These are phyloP conservation scores for Cystoderma amianthinum DNA, from an alignment of 768 basidiomycete species.

Conservation along the genomic window DNA sequence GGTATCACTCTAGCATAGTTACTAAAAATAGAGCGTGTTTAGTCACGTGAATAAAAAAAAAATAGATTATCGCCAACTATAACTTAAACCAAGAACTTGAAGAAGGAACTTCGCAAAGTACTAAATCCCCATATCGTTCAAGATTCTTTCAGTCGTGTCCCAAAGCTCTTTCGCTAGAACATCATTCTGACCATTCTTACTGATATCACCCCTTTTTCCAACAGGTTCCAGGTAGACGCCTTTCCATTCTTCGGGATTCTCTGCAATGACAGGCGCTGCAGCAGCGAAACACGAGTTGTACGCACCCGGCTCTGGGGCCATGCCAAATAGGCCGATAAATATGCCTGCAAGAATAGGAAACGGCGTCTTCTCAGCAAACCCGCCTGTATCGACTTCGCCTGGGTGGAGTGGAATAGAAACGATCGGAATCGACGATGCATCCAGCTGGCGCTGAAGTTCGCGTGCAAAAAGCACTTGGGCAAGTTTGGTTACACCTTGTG, in stretches of 20 bases:
- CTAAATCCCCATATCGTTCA: conserved; percentile 15
- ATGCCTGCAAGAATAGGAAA: conserved; percentile 12
- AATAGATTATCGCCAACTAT: no score
- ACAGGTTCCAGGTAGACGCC: conserved; percentile 29
- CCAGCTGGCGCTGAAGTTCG: conserved; percentile 38
- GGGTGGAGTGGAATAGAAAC: conserved; percentile 25
- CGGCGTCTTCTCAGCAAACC: conserved; percentile 14
- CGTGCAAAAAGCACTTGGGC: conserved; percentile 34
- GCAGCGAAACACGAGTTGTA: conserved; percentile 33
- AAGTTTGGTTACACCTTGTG: conserved; percentile 44
- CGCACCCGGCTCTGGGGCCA: conserved; percentile 22
- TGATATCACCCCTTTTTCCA: conserved; percentile 17
- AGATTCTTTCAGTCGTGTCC: conserved; percentile 22
- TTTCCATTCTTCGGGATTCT: conserved; percentile 23
- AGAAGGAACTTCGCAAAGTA: no score
- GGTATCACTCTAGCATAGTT: no score
- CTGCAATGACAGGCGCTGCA: conserved; percentile 22
- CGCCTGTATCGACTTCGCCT: conserved; percentile 25
- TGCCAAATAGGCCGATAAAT: conserved; percentile 18
- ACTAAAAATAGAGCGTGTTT: no score
- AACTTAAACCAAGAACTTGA: no score
- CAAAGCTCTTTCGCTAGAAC: conserved; percentile 30
- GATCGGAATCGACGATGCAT: conserved; percentile 19
- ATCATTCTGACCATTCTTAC: conserved; percentile 19
- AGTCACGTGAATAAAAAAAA: no score